phyloP scores from a whole-genome alignment of 805 yeast genomes.

The Metschnikowia anglica region DNA sequence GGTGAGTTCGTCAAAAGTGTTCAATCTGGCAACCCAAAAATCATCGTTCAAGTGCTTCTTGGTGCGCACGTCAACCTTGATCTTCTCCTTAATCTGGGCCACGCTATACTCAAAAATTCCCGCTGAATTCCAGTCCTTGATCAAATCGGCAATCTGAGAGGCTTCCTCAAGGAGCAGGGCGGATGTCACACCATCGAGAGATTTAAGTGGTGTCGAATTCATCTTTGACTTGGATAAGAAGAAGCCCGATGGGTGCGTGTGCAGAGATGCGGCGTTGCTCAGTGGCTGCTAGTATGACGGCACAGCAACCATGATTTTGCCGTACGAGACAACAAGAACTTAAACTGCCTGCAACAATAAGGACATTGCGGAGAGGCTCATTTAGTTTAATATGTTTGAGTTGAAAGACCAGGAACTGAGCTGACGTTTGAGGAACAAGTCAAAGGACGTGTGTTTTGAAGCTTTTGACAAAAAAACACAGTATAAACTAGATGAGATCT shows the following conservation, averaged over 20 bases:
- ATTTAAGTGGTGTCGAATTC: slow-evolving; percentile 18
- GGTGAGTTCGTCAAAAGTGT: slow-evolving; percentile 17
- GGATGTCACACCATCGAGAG: slow-evolving; percentile 15
- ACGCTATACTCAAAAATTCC: slow-evolving; percentile 15
- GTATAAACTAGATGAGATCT: too few species aligned
- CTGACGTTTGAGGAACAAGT: too few species aligned
- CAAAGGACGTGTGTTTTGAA: too few species aligned
- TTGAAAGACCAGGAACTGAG: background rate
- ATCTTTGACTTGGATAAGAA: slow-evolving; percentile 4
- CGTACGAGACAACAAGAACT: too few species aligned
- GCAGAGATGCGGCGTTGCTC: background rate
- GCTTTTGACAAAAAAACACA: too few species aligned
- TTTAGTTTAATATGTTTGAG: background rate
- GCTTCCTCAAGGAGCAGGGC: slow-evolving; percentile 13
- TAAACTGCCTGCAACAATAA: too few species aligned
- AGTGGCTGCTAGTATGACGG: too few species aligned
- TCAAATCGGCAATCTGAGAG: slow-evolving; percentile 12
- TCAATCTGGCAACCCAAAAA: slow-evolving; percentile 22
- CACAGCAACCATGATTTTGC: too few species aligned
- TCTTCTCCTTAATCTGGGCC: slow-evolving; percentile 16
- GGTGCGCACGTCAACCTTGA: slow-evolving; percentile 17
- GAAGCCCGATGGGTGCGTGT: background rate
- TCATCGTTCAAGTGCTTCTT: slow-evolving; percentile 15
- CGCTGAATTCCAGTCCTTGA: slow-evolving; percentile 15
- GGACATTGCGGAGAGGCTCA: too few species aligned